A percentile compares a stretch with the other conserved stretches of the same genome.
Evolutionary conservation across 2,329 filamentous ascomycete genomes (phyloP).

Genomic region (Alternaria sp.): DNA sequence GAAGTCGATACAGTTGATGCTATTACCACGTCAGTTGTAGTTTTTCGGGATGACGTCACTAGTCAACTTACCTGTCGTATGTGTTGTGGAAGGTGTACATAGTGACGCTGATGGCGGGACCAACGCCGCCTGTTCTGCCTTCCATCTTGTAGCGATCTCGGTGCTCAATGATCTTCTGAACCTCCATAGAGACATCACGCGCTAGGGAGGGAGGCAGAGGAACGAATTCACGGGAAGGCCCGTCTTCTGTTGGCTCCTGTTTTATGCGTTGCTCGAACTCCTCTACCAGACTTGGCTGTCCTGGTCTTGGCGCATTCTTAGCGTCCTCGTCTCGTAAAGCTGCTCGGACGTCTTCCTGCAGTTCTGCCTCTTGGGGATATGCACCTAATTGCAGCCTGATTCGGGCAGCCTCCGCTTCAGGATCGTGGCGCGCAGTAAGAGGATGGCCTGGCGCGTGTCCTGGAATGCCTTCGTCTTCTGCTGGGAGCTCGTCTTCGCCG

Average conservation of each 20-base stretch:
- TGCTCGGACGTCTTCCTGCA: conserved; percentile 84
- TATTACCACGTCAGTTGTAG: conserved; percentile 48
- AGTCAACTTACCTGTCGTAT: conserved; percentile 75
- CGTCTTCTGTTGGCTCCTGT: conserved; percentile 86
- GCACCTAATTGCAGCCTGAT: conserved; percentile 77
- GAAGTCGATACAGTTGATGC: conserved; percentile 92
- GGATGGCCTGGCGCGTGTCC: conserved; percentile 72
- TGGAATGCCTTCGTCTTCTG: conserved; percentile 73
- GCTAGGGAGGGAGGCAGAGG: conserved; percentile 88
- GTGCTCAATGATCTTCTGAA: conserved; percentile 91
- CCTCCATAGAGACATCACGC: conserved; percentile 90
- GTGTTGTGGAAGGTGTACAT: conserved; percentile 99
- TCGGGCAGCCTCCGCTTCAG: conserved; percentile 61
- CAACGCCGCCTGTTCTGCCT: conserved; percentile 80
- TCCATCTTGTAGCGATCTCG: conserved; percentile 91
- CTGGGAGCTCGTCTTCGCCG: conserved; percentile 64
- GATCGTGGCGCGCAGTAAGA: conserved; percentile 66
- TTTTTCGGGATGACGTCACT: neutral
- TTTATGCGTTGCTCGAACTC: conserved; percentile 90
- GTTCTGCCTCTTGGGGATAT: conserved; percentile 80
- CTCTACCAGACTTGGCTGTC: conserved; percentile 78
- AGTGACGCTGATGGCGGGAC: conserved; percentile 84
- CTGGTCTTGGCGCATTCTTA: conserved; percentile 74
- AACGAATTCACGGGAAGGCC: conserved; percentile 77
- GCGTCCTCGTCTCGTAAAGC: conserved; percentile 86